A percentile compares a stretch with the other conserved stretches of the same genome.
These are phyloP conservation scores for Candida nonsorbophila DNA, from an alignment of 805 yeast genomes.

Conservation along the genomic window DNA sequence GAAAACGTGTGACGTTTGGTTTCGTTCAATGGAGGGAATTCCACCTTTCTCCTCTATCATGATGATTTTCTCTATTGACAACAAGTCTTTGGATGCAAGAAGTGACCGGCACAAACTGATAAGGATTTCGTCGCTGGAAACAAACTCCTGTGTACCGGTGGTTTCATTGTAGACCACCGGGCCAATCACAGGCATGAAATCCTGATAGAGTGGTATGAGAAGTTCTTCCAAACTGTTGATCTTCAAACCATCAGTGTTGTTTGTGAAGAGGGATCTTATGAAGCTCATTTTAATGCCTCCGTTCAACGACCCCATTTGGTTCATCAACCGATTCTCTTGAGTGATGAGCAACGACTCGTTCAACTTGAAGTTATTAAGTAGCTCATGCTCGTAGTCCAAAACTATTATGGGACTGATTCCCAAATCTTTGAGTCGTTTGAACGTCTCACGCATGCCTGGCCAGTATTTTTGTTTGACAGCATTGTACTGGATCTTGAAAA, in stretches of 20 bases:
- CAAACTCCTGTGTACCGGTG: conserved; percentile 19
- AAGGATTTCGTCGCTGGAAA: conserved; percentile 19
- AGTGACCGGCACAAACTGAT: conserved; percentile 19
- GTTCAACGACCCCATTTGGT: conserved; percentile 17
- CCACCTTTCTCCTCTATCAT: conserved; percentile 85
- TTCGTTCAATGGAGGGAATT: conserved; percentile 79
- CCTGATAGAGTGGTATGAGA: conserved; percentile 37
- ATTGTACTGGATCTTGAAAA: conserved; percentile 46
- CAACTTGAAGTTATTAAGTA: conserved; percentile 20
- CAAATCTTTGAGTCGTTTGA: conserved; percentile 48
- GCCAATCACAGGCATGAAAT: conserved; percentile 59
- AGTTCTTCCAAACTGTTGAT: conserved; percentile 24
- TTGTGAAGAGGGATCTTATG: conserved; percentile 21
- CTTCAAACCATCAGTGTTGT: conserved; percentile 6
- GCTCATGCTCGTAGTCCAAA: conserved; percentile 41
- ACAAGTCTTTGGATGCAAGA: conserved; percentile 19
- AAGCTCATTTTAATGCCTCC: conserved; percentile 18
- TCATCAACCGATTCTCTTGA: conserved; percentile 26
- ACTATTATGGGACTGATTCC: conserved; percentile 76
- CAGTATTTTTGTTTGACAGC: conserved; percentile 26
- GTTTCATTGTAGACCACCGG: conserved; percentile 46
- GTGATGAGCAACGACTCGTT: conserved; percentile 24
- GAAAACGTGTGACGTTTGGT: conserved; percentile 78
- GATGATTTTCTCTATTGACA: conserved; percentile 76
- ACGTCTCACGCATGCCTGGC: conserved; percentile 50